Percentiles rank a stretch among this genome's conserved stretches.
Evolutionary conservation across 2,329 filamentous ascomycete genomes (phyloP).

Genomic region (Sarocladiaceae sp.): DNA sequence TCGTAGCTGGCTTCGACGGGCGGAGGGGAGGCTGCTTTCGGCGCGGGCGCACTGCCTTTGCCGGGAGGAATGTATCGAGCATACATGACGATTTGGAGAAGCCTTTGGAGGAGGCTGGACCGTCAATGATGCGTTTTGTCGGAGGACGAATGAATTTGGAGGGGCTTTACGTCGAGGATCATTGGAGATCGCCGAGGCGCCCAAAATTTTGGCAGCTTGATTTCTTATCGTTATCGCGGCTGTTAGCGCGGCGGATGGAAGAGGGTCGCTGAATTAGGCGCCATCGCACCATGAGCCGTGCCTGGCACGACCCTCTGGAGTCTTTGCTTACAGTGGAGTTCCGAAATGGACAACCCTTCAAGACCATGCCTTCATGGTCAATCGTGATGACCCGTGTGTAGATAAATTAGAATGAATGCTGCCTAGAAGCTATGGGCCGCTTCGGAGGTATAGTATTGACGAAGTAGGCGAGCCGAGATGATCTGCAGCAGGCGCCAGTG

Average conservation of each 20-base stretch:
- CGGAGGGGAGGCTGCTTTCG: constrained; percentile 9
- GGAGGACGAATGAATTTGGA: neutral
- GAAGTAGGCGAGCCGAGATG: too few species aligned
- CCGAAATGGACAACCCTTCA: too few species aligned
- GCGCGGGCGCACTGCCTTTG: constrained; percentile 17
- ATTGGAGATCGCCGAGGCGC: neutral
- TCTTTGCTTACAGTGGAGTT: too few species aligned
- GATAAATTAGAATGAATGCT: too few species aligned
- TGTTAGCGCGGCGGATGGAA: neutral
- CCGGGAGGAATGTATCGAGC: constrained; percentile 37
- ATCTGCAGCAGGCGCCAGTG: too few species aligned
- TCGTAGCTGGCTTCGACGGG: neutral
- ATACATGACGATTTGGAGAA: constrained; percentile 27
- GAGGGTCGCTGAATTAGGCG: neutral
- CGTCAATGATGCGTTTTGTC: neutral
- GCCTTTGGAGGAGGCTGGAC: neutral
- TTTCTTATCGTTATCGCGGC: constrained; percentile 7
- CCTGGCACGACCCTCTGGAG: neutral
- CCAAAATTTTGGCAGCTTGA: constrained; percentile 8
- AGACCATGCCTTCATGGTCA: too few species aligned
- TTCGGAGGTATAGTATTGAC: too few species aligned
- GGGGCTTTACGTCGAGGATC: neutral
- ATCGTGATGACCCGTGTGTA: too few species aligned
- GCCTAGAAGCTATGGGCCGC: too few species aligned
- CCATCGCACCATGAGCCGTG: neutral